Percentiles rank a stretch among this genome's conserved stretches.
These are phyloP conservation scores for Myxozyma nipponensis DNA, from an alignment of 805 yeast species.

Conservation along the genomic window DNA sequence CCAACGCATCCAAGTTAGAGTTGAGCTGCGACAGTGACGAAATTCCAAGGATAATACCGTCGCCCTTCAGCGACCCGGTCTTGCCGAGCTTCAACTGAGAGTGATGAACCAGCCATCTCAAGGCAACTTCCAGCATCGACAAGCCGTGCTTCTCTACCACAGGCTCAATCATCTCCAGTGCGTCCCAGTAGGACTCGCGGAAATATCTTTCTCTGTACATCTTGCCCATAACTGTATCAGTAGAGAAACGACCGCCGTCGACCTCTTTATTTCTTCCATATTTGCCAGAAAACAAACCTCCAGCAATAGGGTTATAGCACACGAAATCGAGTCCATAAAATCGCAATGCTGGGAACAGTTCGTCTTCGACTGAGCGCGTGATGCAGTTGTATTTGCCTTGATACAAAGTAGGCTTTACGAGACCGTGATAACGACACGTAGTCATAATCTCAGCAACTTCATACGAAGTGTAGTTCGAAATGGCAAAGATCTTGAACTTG, in stretches of 20 bases:
- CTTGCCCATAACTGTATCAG: not conserved
- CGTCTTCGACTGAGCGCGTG: conserved; percentile 29
- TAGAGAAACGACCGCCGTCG: conserved; percentile 5
- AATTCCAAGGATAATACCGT: conserved; percentile 19
- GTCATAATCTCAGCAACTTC: conserved; percentile 17
- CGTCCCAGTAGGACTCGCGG: conserved; percentile 16
- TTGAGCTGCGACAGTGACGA: conserved; percentile 11
- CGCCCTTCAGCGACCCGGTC: conserved; percentile 10
- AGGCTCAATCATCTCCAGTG: conserved; percentile 10
- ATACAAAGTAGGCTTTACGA: conserved; percentile 29
- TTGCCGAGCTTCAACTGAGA: conserved; percentile 13
- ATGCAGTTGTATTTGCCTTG: conserved; percentile 34
- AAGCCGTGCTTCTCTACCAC: conserved; percentile 12
- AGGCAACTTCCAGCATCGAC: conserved; percentile 11
- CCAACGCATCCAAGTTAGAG: conserved; percentile 17
- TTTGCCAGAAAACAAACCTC: conserved; percentile 20
- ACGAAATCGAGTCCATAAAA: conserved; percentile 29
- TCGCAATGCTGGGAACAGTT: conserved; percentile 31
- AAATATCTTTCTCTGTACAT: conserved; percentile 11
- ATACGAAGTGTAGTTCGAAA: conserved; percentile 29
- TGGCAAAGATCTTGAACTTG: conserved; percentile 32
- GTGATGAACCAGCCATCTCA: conserved; percentile 20
- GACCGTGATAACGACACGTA: conserved; percentile 3
- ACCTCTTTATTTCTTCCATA: conserved; percentile 1
- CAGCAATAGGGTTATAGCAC: conserved; percentile 28